Conservation (phyloP, 768 basidiomycete species). For the Piloderma croceum region DNA sequence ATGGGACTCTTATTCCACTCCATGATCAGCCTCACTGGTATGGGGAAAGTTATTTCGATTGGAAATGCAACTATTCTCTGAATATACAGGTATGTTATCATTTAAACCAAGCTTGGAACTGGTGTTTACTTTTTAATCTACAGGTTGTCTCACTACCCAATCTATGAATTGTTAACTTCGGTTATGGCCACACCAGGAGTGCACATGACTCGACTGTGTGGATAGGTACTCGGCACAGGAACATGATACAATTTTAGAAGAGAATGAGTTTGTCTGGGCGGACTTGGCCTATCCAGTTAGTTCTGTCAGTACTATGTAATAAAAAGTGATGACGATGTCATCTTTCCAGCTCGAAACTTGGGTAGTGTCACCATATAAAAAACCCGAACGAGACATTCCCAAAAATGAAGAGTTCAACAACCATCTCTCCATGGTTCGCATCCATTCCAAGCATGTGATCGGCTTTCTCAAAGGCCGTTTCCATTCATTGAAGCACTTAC, state of each 20-base stretch:
- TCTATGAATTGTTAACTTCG: conserved; percentile 31
- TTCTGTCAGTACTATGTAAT: too few relatives aligned
- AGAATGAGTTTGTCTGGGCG: conserved; percentile 31
- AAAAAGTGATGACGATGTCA: too few relatives aligned
- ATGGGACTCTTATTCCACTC: conserved; percentile 32
- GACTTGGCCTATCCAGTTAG: too few relatives aligned
- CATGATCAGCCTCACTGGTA: conserved; percentile 25
- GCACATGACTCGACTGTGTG: conserved; percentile 30
- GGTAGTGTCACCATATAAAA: too few relatives aligned
- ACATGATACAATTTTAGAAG: conserved; percentile 17
- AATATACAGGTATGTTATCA: conserved; percentile 30
- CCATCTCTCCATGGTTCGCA: too few relatives aligned
- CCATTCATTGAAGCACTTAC: too few relatives aligned
- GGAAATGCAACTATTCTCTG: conserved; percentile 35
- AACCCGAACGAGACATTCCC: too few relatives aligned
- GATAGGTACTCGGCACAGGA: conserved; percentile 16
- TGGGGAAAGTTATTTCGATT: conserved; percentile 33
- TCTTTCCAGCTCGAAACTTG: too few relatives aligned
- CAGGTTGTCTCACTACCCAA: conserved; percentile 29
- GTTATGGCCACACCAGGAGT: conserved; percentile 25
- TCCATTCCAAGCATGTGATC: too few relatives aligned
- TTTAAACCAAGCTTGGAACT: conserved; percentile 13
- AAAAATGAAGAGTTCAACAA: too few relatives aligned
- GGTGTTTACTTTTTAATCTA: conserved; percentile 21
- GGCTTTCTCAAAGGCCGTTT: too few relatives aligned